Percentiles rank a stretch among this genome's conserved stretches.
Conservation (phyloP, 352 stramenopile genomes). For the Pythium coloratum region DNA sequence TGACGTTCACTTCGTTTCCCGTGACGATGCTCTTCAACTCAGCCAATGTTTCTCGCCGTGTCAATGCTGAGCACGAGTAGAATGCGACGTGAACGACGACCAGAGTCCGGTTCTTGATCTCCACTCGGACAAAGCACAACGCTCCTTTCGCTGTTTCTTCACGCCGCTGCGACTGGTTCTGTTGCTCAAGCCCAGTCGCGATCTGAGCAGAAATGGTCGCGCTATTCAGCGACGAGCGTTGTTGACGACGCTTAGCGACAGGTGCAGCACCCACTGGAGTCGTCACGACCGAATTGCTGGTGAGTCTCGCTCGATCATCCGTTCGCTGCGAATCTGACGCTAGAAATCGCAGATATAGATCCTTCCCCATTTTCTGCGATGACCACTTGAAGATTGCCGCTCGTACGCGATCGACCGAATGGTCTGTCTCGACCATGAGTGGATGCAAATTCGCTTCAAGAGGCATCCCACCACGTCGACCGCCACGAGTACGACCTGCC, state of each 20-base stretch:
- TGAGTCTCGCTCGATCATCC: slow-evolving; percentile 2
- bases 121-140: slow-evolving; percentile 81
- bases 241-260: slow-evolving; percentile 25
- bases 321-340: slow-evolving; percentile 2
- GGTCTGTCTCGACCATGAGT: slow-evolving; percentile 51
- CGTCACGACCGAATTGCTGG: slow-evolving; percentile 24
- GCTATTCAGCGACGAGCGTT: slow-evolving; percentile 32
- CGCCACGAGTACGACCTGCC: slow-evolving; percentile 3
- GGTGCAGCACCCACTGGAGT: not conserved
- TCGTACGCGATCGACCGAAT: slow-evolving; percentile 53
- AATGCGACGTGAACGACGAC: slow-evolving; percentile 85
- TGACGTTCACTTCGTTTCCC: slow-evolving; percentile 36
- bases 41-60: slow-evolving; percentile 61
- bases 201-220: slow-evolving; percentile 43
- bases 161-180: slow-evolving; percentile 20
- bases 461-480: slow-evolving; percentile 19
- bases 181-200: slow-evolving; percentile 26
- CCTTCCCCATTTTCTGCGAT: slow-evolving; percentile 71
- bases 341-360: slow-evolving; percentile 83
- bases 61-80: slow-evolving; percentile 68
- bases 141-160: slow-evolving; percentile 32
- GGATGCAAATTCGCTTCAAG: slow-evolving; percentile 17
- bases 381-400: slow-evolving; percentile 71
- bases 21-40: slow-evolving; percentile 72
- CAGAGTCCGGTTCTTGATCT: slow-evolving; percentile 80